Evolutionary conservation across 805 yeast species (phyloP).

Genomic region (Kuraishia ogatae): DNA sequence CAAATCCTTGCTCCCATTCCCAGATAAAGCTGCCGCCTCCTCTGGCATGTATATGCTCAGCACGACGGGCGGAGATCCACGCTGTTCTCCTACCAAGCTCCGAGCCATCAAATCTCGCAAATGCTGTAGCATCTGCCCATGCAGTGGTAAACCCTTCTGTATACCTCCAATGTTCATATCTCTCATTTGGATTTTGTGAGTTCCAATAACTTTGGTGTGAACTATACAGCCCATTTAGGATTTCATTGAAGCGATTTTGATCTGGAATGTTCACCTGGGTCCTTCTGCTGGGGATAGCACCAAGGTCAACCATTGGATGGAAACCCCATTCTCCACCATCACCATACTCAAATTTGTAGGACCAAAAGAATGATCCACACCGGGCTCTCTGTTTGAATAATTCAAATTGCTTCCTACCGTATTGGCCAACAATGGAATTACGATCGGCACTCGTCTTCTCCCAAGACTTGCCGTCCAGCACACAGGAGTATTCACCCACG

Average conservation of each 20-base stretch:
- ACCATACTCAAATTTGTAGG: conserved; percentile 77
- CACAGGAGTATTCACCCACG: conserved; percentile 90
- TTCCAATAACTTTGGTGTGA: conserved; percentile 68
- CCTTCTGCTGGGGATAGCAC: conserved; percentile 36
- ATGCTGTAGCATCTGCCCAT: conserved; percentile 64
- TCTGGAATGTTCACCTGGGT: conserved; percentile 27
- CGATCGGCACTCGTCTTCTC: conserved; percentile 34
- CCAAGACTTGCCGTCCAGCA: conserved; percentile 75
- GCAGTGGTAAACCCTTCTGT: conserved; percentile 72
- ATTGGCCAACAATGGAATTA: conserved; percentile 46
- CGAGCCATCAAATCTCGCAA: conserved; percentile 62
- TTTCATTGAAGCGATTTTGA: conserved; percentile 30
- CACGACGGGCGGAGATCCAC: conserved; percentile 55
- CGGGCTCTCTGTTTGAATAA: conserved; percentile 44
- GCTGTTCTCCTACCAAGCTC: conserved; percentile 65
- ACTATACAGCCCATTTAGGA: conserved; percentile 24
- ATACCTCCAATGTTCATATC: conserved; percentile 75
- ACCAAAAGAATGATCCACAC: conserved; percentile 85
- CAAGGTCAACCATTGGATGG: conserved; percentile 60
- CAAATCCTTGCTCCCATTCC: conserved; percentile 90
- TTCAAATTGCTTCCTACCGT: conserved; percentile 47
- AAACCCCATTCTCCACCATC: conserved; percentile 98
- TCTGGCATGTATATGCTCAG: conserved; percentile 47
- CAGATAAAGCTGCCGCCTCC: conserved; percentile 57
- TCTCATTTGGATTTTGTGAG: conserved; percentile 40